Base-by-base conservation (phyloP, 306 rosid genomes). In the Astragalus glycyphyllos region DNA sequence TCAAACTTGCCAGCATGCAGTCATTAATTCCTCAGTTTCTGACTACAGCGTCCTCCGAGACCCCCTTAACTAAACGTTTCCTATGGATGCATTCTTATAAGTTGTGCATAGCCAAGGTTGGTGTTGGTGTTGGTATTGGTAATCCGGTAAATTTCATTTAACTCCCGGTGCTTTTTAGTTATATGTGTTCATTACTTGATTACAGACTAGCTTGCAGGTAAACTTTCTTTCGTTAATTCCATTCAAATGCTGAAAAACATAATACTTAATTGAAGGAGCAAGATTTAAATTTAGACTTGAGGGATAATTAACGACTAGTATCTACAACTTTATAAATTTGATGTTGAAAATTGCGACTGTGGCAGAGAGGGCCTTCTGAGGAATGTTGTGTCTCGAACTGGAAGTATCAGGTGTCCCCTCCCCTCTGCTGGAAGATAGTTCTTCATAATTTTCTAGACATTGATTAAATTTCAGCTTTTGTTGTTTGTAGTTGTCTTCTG, bases 401-500 rank as follows among this genome's bases (percentile, higher is more conserved):
- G 13, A 58, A 65, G 69, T 45, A 72, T 71, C 23, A 7, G 7
- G 58, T 44, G 47, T 8, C 59, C 11, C 44, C 65, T 59, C 12
- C 0, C 60, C 61, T 63, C 32, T 57, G 45, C 65, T 1, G 34
- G 68, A 45, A 55, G 26, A 54, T 7, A 23, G 23, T 76, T n/a
- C 5, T 58, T 37, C 68, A 38, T 40, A 72, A 31, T 48, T 66
- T 41, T 61, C 10, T 3, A 29, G 50, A 29, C 4, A 17, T 55
- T 26, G 67, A 58, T 71, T 83, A 80, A 14, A 60, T 42, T 66
- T 73, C 89, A 2, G 79, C 29, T 73, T 82, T 82, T 9, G 83
- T 58, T 69, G 83, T 73, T 32, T 85, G 89, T 20, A 85, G 74
- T 62, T 85, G 89, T 71, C 89, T 82, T 72, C 79, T 77, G 47